A percentile compares a stretch with the other conserved stretches of the same genome.
Conservation (phyloP, 305 asterid species). For the Solanum chacoense region DNA sequence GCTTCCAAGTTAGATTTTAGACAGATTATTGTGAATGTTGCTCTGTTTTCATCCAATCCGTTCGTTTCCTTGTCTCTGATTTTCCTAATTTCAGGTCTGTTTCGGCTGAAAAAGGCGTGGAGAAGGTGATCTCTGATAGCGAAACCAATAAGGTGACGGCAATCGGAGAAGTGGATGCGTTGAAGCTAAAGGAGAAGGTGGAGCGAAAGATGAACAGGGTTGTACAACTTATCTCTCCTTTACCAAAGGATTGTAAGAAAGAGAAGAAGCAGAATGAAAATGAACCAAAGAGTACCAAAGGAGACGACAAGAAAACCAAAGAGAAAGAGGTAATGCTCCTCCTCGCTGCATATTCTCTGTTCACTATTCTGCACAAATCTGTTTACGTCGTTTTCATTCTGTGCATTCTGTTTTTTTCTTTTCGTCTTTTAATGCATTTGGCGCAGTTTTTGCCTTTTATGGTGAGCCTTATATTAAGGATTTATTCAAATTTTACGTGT, state of each 20-base stretch:
- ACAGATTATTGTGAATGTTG: neutral
- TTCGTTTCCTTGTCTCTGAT: neutral
- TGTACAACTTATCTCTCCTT: slow-evolving; percentile 54
- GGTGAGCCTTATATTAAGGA: neutral
- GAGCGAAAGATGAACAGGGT: slow-evolving; percentile 51
- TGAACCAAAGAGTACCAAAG: neutral
- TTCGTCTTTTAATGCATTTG: neutral
- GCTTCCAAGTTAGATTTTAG: neutral
- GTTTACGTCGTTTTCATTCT: slow-evolving; percentile 4
- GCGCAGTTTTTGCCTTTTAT: slow-evolving; percentile 16
- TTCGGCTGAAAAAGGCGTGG: slow-evolving; percentile 38
- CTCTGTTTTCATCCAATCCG: neutral
- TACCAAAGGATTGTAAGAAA: slow-evolving; percentile 15
- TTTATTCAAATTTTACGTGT: neutral
- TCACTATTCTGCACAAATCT: slow-evolving; percentile 4
- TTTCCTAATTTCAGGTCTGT: neutral
- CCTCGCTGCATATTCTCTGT: neutral
- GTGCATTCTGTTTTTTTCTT: neutral
- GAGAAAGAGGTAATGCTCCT: slow-evolving; percentile 29
- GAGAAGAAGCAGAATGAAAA: slow-evolving; percentile 7
- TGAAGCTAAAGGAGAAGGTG: slow-evolving; percentile 44
- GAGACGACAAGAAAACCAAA: slow-evolving; percentile 1
- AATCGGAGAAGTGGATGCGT: slow-evolving; percentile 62
- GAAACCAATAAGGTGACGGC: slow-evolving; percentile 48
- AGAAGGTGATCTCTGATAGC: slow-evolving; percentile 25